These are phyloP conservation scores for Russula sp. DNA, from an alignment of 768 basidiomycete genomes.

Conservation along the genomic window DNA sequence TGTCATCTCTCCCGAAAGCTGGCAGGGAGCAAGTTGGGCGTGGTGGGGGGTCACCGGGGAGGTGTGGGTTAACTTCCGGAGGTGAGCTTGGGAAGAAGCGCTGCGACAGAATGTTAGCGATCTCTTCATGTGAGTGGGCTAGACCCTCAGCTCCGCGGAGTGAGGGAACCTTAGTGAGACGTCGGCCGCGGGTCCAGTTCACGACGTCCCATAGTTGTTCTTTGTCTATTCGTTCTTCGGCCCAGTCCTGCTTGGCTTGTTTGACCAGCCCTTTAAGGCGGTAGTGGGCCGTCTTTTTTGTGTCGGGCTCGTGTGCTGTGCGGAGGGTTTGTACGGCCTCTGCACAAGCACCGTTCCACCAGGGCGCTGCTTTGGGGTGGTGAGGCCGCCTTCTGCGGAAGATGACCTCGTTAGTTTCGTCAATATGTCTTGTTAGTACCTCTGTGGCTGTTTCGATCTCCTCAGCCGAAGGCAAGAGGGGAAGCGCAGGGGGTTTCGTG, in stretches of 20 bases:
- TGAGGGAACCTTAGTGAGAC: neutral
- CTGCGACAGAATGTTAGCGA: too few species aligned
- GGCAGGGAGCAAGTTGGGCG: too few species aligned
- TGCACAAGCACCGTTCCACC: neutral
- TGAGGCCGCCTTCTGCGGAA: neutral
- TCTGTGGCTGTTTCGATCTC: neutral
- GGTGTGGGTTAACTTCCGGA: too few species aligned
- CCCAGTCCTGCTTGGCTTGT: neutral
- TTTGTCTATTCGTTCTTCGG: neutral
- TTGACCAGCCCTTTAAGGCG: neutral
- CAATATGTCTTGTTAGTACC: neutral
- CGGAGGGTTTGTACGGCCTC: neutral
- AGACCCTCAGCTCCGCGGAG: neutral
- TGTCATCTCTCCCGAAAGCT: too few species aligned
- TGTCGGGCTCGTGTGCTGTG: neutral
- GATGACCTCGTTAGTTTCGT: neutral
- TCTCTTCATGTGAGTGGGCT: neutral
- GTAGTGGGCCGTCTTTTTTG: neutral
- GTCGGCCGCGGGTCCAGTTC: neutral
- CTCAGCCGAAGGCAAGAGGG: too few species aligned
- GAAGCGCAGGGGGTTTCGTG: too few species aligned
- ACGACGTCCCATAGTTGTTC: neutral
- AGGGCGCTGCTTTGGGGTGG: neutral
- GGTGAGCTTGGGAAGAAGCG: too few species aligned
- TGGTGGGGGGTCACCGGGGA: too few species aligned